These are phyloP conservation scores for Xylaria nigripes DNA, from an alignment of 495 filamentous ascomycete genomes.

Conservation along the genomic window DNA sequence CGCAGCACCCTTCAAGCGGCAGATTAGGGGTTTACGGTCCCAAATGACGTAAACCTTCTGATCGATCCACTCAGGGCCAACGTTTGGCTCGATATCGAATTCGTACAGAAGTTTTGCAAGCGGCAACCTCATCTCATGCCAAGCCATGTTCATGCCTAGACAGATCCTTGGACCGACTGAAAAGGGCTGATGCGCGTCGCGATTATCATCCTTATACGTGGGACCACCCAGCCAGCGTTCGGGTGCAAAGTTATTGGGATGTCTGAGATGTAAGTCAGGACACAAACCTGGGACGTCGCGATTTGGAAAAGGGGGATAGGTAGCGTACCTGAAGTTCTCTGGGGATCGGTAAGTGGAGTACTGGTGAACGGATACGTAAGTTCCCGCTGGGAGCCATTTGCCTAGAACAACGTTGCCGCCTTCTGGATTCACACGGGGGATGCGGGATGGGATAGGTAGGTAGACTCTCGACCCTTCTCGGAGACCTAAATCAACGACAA, in stretches of 20 bases:
- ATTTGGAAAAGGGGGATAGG: neutral
- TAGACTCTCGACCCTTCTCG: conserved; percentile 51
- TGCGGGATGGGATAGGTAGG: conserved; percentile 41
- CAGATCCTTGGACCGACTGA: conserved; percentile 22
- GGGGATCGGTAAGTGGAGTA: conserved; percentile 26
- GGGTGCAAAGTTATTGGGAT: conserved; percentile 38
- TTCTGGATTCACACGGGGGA: conserved; percentile 37
- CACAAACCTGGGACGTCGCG: no score
- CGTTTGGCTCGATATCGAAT: conserved; percentile 32
- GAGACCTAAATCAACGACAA: conserved; percentile 14
- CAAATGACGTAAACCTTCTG: conserved; percentile 19
- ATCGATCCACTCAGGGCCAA: conserved; percentile 24
- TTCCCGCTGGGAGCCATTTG: conserved; percentile 35
- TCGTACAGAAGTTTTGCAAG: conserved; percentile 32
- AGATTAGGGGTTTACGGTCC: conserved; percentile 23
- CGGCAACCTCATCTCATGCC: conserved; percentile 30
- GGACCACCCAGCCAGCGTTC: conserved; percentile 29
- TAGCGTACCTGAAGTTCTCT: conserved; percentile 30
- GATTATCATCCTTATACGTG: conserved; percentile 25
- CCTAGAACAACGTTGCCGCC: conserved; percentile 40
- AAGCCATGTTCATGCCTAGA: conserved; percentile 31
- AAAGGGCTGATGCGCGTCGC: conserved; percentile 27
- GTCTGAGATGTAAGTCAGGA: neutral
- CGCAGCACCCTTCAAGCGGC: no score
- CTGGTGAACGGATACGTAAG: conserved; percentile 32